A percentile compares a stretch with the other conserved stretches of the same genome.
phyloP scores from a whole-genome alignment of 2,329 filamentous ascomycete genomes.

The Sclerotinia minor region DNA sequence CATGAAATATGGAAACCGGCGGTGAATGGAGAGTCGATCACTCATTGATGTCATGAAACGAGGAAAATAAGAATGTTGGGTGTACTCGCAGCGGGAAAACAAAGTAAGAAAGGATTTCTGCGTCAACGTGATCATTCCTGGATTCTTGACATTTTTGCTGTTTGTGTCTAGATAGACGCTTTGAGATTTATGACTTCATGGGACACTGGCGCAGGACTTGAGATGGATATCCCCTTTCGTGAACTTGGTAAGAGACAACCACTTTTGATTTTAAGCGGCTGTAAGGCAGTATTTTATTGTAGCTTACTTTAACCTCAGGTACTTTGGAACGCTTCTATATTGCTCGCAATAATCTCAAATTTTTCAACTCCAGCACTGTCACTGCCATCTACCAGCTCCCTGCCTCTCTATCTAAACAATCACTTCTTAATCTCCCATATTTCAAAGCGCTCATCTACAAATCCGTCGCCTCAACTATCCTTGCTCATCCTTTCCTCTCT shows the following conservation, averaged over 20 bases:
- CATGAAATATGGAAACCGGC: constrained; percentile 10
- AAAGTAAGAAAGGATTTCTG: constrained; percentile 11
- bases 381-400: constrained; percentile 31
- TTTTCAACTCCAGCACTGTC: constrained; percentile 34
- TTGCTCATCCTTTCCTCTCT: constrained; percentile 30
- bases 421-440: constrained; percentile 16
- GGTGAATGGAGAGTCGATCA: constrained; percentile 7
- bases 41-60: constrained; percentile 10
- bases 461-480: constrained; percentile 23
- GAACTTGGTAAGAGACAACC: constrained; percentile 10
- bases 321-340: constrained; percentile 33
- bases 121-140: constrained; percentile 8
- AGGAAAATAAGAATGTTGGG: constrained; percentile 9
- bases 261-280: constrained; percentile 9
- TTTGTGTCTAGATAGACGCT: constrained; percentile 10
- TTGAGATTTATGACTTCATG: constrained; percentile 11
- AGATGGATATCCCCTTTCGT: constrained; percentile 10
- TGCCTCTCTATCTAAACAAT: constrained; percentile 14
- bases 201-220: constrained; percentile 8
- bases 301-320: constrained; percentile 25
- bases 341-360: constrained; percentile 29
- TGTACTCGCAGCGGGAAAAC: constrained; percentile 8
- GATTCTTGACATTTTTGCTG: constrained; percentile 9
- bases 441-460: constrained; percentile 28
- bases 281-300: constrained; percentile 11